phyloP scores from a whole-genome alignment of 2,329 filamentous ascomycete species.

The Cordyceps tenuipes region DNA sequence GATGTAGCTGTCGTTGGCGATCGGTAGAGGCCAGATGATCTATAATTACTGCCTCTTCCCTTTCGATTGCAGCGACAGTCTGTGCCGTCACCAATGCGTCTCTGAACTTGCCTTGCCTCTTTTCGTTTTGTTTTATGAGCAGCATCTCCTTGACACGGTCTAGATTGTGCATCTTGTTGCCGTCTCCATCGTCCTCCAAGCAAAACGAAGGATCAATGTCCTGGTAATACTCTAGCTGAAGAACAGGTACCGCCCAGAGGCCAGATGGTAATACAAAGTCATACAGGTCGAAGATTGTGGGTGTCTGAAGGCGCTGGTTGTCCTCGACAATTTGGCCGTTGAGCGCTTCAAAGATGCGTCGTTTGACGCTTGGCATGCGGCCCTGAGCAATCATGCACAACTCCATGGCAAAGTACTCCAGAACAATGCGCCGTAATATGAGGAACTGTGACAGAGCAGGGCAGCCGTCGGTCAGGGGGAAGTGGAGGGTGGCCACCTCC shows the following conservation, averaged over 20 bases:
- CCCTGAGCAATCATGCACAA: conserved; percentile 68
- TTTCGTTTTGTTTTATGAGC: conserved; percentile 57
- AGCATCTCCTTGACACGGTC: conserved; percentile 67
- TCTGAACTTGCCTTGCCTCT: conserved; percentile 17
- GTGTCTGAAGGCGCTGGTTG: conserved; percentile 57
- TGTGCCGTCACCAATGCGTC: conserved; percentile 39
- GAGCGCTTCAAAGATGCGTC: conserved; percentile 62
- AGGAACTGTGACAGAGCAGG: conserved; percentile 70
- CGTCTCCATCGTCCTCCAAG: conserved; percentile 49
- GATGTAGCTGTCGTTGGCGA: conserved; percentile 48
- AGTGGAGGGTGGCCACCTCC: conserved; percentile 51
- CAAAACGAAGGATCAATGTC: conserved; percentile 62
- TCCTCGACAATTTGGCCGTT: conserved; percentile 64
- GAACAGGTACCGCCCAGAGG: conserved; percentile 42
- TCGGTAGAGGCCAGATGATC: conserved; percentile 57
- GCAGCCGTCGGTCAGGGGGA: conserved; percentile 61
- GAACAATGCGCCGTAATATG: conserved; percentile 62
- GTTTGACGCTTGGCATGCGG: conserved; percentile 61
- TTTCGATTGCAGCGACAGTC: conserved; percentile 42
- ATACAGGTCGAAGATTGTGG: conserved; percentile 83
- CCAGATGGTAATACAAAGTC: conserved; percentile 64
- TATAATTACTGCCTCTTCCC: conserved; percentile 52
- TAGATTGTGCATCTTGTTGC: conserved; percentile 55
- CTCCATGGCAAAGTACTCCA: conserved; percentile 81
- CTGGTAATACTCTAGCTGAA: conserved; percentile 50